Evolutionary conservation across 495 filamentous ascomycete species (phyloP).

Genomic region (Podospora pseudoanserina): DNA sequence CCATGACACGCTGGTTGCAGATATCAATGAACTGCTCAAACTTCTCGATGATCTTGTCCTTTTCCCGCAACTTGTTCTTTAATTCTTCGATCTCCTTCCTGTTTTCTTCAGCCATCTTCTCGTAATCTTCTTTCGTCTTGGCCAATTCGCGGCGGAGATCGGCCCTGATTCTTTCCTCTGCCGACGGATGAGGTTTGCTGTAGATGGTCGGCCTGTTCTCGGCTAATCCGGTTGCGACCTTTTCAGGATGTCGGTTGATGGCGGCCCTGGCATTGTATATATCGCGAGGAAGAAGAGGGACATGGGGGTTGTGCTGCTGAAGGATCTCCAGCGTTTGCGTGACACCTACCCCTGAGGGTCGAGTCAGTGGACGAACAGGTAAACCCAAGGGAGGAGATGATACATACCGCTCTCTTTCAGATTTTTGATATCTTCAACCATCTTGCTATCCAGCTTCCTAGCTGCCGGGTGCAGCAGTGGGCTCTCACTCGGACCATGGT

Average conservation of each 20-base stretch:
- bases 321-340: constrained; percentile 54
- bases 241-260: constrained; percentile 55
- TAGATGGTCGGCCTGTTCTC: constrained; percentile 54
- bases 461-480: constrained; percentile 54
- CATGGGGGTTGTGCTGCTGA: constrained; percentile 52
- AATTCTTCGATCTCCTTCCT: constrained; percentile 50
- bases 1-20: constrained; percentile 56
- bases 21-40: constrained; percentile 61
- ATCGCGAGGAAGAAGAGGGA: constrained; percentile 52
- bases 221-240: constrained; percentile 48
- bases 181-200: constrained; percentile 52
- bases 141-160: constrained; percentile 52
- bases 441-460: constrained; percentile 54
- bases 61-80: constrained; percentile 45
- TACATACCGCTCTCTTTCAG: constrained; percentile 53
- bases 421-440: constrained; percentile 54
- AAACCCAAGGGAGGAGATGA: not conserved
- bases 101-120: constrained; percentile 43
- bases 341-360: constrained; percentile 46
- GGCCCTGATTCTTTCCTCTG: constrained; percentile 53
- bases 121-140: constrained; percentile 45
- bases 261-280: constrained; percentile 58
- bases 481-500: constrained; percentile 55
- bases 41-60: constrained; percentile 52
- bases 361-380: not conserved